phyloP scores from a whole-genome alignment of 768 basidiomycete species.

The Lentinus tigrinus region DNA sequence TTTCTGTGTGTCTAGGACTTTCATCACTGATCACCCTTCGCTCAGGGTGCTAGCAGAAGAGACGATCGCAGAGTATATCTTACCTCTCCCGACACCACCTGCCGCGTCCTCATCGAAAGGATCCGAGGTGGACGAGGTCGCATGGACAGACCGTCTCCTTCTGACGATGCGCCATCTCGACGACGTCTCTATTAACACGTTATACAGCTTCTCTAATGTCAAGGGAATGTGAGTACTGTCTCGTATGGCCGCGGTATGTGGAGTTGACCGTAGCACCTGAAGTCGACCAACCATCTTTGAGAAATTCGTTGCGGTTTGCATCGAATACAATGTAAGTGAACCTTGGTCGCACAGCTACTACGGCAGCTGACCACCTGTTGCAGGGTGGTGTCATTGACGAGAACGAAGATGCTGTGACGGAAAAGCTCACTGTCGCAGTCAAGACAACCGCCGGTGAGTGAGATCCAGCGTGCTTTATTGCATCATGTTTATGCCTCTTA shows the following conservation, averaged over 20 bases:
- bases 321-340: slow-evolving; percentile 78
- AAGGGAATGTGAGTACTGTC: slow-evolving; percentile 52
- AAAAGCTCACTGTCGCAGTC: slow-evolving; percentile 52
- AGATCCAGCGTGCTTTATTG: slow-evolving; percentile 29
- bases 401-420: slow-evolving; percentile 63
- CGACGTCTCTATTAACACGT: slow-evolving; percentile 51
- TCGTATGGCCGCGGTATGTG: background rate
- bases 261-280: background rate
- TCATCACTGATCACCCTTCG: background rate
- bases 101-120: slow-evolving; percentile 43
- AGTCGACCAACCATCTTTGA: slow-evolving; percentile 70
- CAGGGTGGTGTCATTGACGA: slow-evolving; percentile 92
- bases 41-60: slow-evolving; percentile 62
- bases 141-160: slow-evolving; percentile 85
- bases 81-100: slow-evolving; percentile 66
- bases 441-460: slow-evolving; percentile 61
- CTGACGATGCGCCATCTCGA: slow-evolving; percentile 68
- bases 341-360: background rate
- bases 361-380: background rate
- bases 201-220: slow-evolving; percentile 64
- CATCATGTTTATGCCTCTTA: slow-evolving; percentile 23
- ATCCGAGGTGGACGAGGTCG: slow-evolving; percentile 68
- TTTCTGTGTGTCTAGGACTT: background rate
- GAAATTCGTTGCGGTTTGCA: slow-evolving; percentile 68
- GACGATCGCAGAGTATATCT: slow-evolving; percentile 68